These are phyloP conservation scores for Metschnikowia matae DNA, from an alignment of 805 yeast genomes.

Conservation along the genomic window DNA sequence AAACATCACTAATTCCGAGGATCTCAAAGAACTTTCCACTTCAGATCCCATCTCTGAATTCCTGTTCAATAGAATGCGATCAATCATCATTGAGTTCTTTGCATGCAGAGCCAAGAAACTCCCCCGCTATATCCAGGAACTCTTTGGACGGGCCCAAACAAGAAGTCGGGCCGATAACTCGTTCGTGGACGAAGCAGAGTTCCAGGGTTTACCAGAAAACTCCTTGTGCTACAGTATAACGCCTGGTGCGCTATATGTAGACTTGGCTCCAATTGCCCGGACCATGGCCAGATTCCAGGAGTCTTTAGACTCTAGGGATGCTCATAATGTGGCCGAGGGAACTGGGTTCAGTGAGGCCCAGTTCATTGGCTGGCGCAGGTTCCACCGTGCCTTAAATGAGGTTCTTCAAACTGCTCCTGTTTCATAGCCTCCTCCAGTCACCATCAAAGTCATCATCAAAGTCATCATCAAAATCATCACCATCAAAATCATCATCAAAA, in stretches of 20 bases:
- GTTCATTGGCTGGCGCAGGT: constrained; percentile 33
- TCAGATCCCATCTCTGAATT: too few species aligned
- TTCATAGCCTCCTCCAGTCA: too few species aligned
- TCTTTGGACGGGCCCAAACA: constrained; percentile 20
- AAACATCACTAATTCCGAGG: too few species aligned
- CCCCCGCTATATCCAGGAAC: constrained; percentile 28
- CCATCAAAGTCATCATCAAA: not conserved
- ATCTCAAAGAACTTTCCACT: too few species aligned
- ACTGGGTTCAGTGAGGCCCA: constrained; percentile 21
- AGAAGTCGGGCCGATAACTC: constrained; percentile 13
- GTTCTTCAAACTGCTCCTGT: constrained; percentile 16
- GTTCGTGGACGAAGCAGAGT: constrained; percentile 12
- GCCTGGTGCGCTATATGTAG: constrained; percentile 24
- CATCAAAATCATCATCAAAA: not conserved
- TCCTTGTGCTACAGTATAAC: constrained; percentile 28
- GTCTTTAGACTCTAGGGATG: constrained; percentile 22
- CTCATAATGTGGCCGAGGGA: constrained; percentile 8
- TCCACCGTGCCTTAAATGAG: constrained; percentile 20
- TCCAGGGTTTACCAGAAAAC: constrained; percentile 31
- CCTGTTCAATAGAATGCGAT: constrained; percentile 11
- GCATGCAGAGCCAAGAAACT: constrained; percentile 34
- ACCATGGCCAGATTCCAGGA: constrained; percentile 34
- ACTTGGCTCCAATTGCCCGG: constrained; percentile 31
- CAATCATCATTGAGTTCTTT: constrained; percentile 19
- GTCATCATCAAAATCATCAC: too few species aligned